Base-by-base conservation (phyloP, 192 early-diverging fungal genomes). In the Radiomyces spectabilis region DNA sequence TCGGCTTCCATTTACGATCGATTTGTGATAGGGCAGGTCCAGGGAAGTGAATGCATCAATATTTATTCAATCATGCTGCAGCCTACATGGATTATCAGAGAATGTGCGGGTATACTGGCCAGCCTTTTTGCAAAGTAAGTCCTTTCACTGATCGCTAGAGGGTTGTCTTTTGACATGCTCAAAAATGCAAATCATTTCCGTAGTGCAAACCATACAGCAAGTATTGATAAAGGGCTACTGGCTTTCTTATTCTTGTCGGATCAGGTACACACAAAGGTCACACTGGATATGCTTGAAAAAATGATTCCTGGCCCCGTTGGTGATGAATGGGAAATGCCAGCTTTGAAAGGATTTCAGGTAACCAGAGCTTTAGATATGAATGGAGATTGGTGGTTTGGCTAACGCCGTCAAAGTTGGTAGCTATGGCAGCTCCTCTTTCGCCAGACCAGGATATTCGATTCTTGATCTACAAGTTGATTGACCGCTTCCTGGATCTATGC, bases 361-460 rank as follows among this genome's bases (percentile, higher is more conserved):
- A 2, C 37, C 2, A 39, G 37, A 26, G 21, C 15, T 4, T 34
- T 52, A 15, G 35, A 52, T 34, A 38, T 52, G 41, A 52, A 4
- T 38, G 16, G 27, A 6, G 13, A 25, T 24, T 12, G 25, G 3
- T n/a, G n/a, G n/a, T n/a, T n/a, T n/a, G n/a, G n/a, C n/a, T n/a
- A 3, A 26, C 15, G 21, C 12, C 19, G 29, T 6, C 16, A 39
- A 53, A 74, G 41, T 47, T 63, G 22, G 55, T 72, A 21, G 59
- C 70, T 8, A 58, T 59, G 19, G 72, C 72, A 50, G 69, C 75
- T 16, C 65, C 75, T 6, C 65, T 59, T 10, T 69, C 69, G n/a
- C 33, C 69, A 0, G 45, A 66, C 6, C 27, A 69, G 26, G 43
- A n/a, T 22, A 41, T 68, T 37, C 72, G 75, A 9, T 77, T 77